Evolutionary conservation across 768 basidiomycete species (phyloP).

Genomic region (Podaxis sp.): DNA sequence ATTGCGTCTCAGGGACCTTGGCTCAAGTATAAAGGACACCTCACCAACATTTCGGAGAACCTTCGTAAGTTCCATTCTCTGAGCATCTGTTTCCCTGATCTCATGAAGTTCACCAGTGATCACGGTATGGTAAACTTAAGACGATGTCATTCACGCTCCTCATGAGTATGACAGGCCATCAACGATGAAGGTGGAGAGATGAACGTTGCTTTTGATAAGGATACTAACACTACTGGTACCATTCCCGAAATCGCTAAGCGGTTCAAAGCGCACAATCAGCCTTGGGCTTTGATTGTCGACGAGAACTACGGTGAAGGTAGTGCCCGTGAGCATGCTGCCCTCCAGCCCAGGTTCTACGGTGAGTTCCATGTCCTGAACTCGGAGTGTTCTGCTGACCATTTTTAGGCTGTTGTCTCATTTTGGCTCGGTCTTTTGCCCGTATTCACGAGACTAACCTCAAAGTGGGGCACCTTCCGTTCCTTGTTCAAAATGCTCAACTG

Average conservation of each 20-base stretch:
- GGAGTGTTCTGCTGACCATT: background rate
- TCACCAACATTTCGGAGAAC: slow-evolving; percentile 96
- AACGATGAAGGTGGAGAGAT: slow-evolving; percentile 95
- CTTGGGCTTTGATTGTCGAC: slow-evolving; percentile 93
- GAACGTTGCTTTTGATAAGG: slow-evolving; percentile 85
- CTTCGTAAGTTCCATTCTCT: slow-evolving; percentile 51
- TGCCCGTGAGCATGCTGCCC: slow-evolving; percentile 94
- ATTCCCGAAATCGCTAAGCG: slow-evolving; percentile 90
- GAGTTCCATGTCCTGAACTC: slow-evolving; percentile 12
- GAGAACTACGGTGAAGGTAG: slow-evolving; percentile 99
- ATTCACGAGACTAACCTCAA: slow-evolving; percentile 99
- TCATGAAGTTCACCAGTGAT: slow-evolving; percentile 53
- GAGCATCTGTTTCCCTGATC: background rate
- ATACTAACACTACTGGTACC: slow-evolving; percentile 60
- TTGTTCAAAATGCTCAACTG: slow-evolving; percentile 5
- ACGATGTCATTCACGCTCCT: background rate
- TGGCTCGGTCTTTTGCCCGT: slow-evolving; percentile 93
- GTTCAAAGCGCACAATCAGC: slow-evolving; percentile 76
- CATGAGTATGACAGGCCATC: slow-evolving; percentile 50
- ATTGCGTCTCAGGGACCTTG: slow-evolving; percentile 71
- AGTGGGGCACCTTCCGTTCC: slow-evolving; percentile 33
- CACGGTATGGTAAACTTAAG: slow-evolving; percentile 45
- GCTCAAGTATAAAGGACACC: slow-evolving; percentile 98
- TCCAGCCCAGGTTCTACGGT: slow-evolving; percentile 96
- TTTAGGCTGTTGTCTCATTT: slow-evolving; percentile 77